Conservation (phyloP, 23 red algal genomes). For the Pyropia haitanensis region DNA sequence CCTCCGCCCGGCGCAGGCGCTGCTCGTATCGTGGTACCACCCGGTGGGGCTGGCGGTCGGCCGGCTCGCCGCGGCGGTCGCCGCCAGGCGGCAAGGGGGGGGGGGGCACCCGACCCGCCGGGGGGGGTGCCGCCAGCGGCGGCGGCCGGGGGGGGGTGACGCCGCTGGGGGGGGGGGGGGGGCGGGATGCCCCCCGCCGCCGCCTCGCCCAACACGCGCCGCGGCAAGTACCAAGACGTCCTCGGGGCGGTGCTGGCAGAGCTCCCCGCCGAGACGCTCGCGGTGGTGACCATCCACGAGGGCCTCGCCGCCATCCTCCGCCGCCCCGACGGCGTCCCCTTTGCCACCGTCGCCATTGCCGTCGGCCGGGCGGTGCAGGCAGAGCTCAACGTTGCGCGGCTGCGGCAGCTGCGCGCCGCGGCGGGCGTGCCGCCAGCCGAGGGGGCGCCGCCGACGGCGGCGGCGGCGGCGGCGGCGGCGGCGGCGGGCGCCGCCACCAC, state of each 20-base stretch:
- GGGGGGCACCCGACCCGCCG: no score
- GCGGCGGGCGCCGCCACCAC: no score
- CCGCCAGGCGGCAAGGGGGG: background rate
- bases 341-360: constrained; percentile 23
- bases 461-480: no score
- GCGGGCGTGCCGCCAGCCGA: no score
- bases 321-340: constrained; percentile 31
- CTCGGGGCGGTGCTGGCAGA: background rate
- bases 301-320: constrained; percentile 26
- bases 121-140: background rate
- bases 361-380: constrained; percentile 57
- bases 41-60: constrained; percentile 42
- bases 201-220: background rate
- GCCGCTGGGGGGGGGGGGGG: background rate
- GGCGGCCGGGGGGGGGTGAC: background rate
- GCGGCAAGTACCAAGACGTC: constrained; percentile 6
- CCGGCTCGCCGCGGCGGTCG: background rate
- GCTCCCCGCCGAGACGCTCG: constrained; percentile 23
- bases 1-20: constrained; percentile 27
- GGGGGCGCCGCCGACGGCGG: no score
- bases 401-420: constrained; percentile 6
- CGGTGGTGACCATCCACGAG: constrained; percentile 66
- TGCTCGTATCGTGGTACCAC: constrained; percentile 57
- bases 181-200: background rate
- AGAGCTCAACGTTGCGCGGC: constrained; percentile 44